Evolutionary conservation across 2,329 filamentous ascomycete genomes (phyloP).

Genomic region (Ceratocystis destructans): DNA sequence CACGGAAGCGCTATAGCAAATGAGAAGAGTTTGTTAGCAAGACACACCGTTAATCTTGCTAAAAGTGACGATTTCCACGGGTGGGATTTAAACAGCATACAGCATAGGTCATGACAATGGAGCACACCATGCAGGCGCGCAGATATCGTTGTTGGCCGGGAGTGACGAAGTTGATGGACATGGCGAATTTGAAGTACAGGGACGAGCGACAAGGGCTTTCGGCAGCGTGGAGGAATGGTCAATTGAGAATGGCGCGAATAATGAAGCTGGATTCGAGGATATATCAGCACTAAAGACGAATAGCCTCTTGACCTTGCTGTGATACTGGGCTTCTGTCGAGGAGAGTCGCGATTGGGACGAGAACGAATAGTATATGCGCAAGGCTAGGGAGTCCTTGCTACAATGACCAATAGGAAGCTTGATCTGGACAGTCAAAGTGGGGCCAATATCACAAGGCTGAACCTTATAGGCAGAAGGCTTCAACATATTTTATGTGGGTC

Average conservation of each 20-base stretch:
- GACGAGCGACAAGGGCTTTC: neutral
- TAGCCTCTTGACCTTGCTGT: neutral
- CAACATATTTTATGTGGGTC: constrained; percentile 3
- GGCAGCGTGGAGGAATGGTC: neutral
- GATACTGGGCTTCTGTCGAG: neutral
- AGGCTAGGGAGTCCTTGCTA: neutral
- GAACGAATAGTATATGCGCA: neutral
- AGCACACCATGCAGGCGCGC: constrained; percentile 98
- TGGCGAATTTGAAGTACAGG: neutral
- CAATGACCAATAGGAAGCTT: constrained; percentile 20
- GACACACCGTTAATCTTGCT: neutral
- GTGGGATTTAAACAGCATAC: constrained; percentile 33
- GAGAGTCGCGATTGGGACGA: neutral
- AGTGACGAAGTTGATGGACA: constrained; percentile 41
- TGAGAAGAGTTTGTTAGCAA: constrained; percentile 11
- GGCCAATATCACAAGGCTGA: neutral
- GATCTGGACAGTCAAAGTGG: neutral
- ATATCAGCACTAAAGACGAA: neutral
- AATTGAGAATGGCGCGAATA: neutral
- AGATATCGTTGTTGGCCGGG: constrained; percentile 68
- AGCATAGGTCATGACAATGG: constrained; percentile 70
- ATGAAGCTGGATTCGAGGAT: neutral
- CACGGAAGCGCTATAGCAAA: constrained; percentile 57
- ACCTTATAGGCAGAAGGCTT: neutral
- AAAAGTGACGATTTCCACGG: neutral